A percentile compares a stretch with the other conserved stretches of the same genome.
These are phyloP conservation scores for Thermomucor indicae-seudaticae DNA, from an alignment of 371 early-diverging fungal species.

Conservation along the genomic window DNA sequence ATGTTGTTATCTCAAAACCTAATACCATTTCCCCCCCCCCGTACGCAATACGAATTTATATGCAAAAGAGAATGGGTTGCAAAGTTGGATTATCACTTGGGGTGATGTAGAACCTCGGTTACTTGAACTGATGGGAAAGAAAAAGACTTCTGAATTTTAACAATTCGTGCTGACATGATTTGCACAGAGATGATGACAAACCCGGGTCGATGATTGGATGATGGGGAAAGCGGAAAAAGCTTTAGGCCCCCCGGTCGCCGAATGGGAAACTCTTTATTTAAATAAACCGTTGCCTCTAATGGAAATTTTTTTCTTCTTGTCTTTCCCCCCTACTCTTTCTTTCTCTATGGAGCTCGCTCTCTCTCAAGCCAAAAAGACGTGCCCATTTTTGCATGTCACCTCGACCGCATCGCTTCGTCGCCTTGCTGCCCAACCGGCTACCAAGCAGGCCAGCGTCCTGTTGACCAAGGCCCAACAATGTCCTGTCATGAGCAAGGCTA, in stretches of 20 bases:
- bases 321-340: constrained; percentile 8
- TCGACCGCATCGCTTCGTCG: constrained; percentile 74
- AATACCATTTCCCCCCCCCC: no score
- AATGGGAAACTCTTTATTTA: constrained; percentile 2
- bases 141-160: no score
- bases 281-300: constrained; percentile 3
- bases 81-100: no score
- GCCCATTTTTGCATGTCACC: constrained; percentile 85
- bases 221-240: constrained; percentile 5
- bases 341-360: constrained; percentile 52
- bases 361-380: constrained; percentile 56
- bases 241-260: constrained; percentile 6
- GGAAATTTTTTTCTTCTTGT: constrained; percentile 1
- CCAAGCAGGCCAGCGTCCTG: constrained; percentile 48
- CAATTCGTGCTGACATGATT: no score
- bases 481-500: constrained; percentile 87
- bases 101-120: no score
- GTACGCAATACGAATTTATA: no score
- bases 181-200: no score
- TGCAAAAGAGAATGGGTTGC: no score
- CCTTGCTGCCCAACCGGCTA: constrained; percentile 48
- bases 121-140: no score
- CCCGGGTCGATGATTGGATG: no score
- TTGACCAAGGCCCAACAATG: constrained; percentile 81
- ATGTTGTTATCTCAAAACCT: no score